Conservation (phyloP, 208 protist species). For the Leishmania major region DNA sequence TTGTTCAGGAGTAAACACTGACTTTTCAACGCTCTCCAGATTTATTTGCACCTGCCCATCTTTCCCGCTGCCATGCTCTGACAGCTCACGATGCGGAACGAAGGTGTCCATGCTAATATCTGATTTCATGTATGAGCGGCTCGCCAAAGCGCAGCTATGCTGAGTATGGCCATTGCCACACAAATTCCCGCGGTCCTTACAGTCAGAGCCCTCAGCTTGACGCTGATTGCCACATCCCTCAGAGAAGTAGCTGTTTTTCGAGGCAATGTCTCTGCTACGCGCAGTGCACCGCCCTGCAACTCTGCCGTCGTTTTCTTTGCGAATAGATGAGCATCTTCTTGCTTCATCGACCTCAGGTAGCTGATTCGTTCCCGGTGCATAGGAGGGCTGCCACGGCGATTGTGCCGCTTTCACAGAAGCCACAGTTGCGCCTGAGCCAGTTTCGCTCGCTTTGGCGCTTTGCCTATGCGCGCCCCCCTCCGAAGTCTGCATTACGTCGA, state of each 20-base stretch:
- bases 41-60: neutral
- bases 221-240: neutral
- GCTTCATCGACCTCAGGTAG: neutral
- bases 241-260: slow-evolving; percentile 1
- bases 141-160: neutral
- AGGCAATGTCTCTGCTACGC: slow-evolving; percentile 3
- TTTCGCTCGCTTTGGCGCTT: neutral
- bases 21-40: neutral
- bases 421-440: neutral
- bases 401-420: neutral
- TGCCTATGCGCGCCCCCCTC: neutral
- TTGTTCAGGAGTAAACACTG: neutral
- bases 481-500: neutral
- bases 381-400: neutral
- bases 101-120: neutral
- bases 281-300: neutral
- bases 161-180: neutral
- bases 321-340: neutral
- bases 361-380: neutral
- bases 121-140: neutral
- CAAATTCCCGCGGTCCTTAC: neutral
- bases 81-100: neutral
- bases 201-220: neutral
- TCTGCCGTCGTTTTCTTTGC: neutral
- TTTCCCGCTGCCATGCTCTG: neutral